phyloP scores from a whole-genome alignment of 805 yeast species.

The Wickerhamomyces alni region DNA sequence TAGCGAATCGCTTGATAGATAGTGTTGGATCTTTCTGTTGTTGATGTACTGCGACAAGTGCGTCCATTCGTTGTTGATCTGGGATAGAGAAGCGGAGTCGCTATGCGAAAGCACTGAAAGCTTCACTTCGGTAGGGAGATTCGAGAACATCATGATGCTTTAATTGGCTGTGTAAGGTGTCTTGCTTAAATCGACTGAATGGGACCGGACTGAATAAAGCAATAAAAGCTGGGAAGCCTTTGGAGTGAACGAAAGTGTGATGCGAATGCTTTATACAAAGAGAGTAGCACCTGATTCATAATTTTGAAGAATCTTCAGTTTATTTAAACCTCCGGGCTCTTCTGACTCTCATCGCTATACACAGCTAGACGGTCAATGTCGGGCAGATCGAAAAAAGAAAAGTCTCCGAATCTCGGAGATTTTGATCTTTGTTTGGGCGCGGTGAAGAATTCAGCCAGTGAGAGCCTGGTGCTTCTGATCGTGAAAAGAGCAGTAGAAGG shows the following conservation, averaged over 20 bases:
- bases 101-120: conserved; percentile 11
- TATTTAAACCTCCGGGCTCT: background rate
- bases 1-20: background rate
- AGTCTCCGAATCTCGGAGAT: background rate
- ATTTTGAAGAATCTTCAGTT: too few relatives aligned
- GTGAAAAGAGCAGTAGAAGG: too few relatives aligned
- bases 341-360: background rate
- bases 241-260: too few relatives aligned
- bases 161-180: too few relatives aligned
- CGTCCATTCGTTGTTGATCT: background rate
- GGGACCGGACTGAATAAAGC: too few relatives aligned
- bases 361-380: background rate
- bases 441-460: background rate
- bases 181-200: too few relatives aligned
- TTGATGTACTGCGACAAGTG: conserved; percentile 1
- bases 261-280: too few relatives aligned
- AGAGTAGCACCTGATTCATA: too few relatives aligned
- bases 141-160: conserved; percentile 1
- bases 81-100: background rate
- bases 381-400: background rate
- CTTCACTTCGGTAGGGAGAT: conserved; percentile 11
- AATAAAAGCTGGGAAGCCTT: too few relatives aligned
- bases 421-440: too few relatives aligned
- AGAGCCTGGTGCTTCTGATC: background rate
- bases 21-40: background rate